Evolutionary conservation across 495 filamentous ascomycete genomes (phyloP).

Genomic region (Neurospora sp.): DNA sequence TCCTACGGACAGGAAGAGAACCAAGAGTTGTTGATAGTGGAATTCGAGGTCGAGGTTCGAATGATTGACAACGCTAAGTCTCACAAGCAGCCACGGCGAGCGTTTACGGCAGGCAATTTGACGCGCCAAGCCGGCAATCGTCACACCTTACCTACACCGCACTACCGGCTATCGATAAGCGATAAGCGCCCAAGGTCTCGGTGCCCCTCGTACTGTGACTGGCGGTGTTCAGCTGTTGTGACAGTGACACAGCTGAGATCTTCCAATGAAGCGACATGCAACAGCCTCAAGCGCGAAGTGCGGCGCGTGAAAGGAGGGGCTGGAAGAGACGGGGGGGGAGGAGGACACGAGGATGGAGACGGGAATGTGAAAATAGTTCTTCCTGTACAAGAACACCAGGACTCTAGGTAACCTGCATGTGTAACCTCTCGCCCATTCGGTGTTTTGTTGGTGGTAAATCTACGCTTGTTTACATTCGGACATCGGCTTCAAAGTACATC

Average conservation of each 20-base stretch:
- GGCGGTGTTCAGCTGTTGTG: not conserved
- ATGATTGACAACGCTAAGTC: not conserved
- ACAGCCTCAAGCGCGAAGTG: not conserved
- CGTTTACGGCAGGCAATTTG: not conserved
- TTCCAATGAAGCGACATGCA: not conserved
- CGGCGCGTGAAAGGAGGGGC: not conserved
- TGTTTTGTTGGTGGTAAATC: not conserved
- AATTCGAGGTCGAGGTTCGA: not conserved
- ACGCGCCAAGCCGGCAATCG: not conserved
- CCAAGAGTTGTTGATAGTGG: not conserved
- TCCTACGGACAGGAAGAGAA: not conserved
- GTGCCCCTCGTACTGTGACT: not conserved
- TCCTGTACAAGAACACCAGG: not conserved
- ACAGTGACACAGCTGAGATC: not conserved
- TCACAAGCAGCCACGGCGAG: not conserved
- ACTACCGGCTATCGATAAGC: not conserved
- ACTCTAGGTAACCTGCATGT: not conserved
- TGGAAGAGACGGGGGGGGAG: not conserved
- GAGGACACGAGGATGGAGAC: not conserved
- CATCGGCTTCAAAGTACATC: not conserved
- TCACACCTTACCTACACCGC: not conserved
- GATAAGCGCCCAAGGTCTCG: not conserved
- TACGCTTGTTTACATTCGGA: not conserved
- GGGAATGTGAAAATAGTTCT: not conserved
- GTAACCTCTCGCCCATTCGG: not conserved